Evolutionary conservation across 129 eudicot species (phyloP), one percentile per base, ranked within the genome.

Genomic region (Sambucus nigra): DNA sequence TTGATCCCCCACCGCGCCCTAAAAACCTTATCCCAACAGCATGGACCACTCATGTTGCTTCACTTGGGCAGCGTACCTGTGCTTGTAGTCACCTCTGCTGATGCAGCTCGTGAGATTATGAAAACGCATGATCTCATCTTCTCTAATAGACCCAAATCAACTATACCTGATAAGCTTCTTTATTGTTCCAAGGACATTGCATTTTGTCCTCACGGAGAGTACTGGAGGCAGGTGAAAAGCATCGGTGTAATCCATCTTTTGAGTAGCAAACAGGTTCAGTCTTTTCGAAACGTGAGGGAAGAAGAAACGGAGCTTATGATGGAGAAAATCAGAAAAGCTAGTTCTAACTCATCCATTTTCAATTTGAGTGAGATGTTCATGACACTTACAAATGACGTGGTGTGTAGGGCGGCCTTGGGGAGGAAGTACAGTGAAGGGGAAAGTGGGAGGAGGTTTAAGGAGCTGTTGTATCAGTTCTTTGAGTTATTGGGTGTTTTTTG

Each of bases 211-310:
- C 81, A 81, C 22, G 86, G 95, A 4, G 83, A 84, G 17, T 73
- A 77, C 21, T 84, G 97, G 95, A 66, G 97, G 51, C 87, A 76
- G 19, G 31, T 61, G 48, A 84, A 63, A 48, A 84, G 95, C 54
- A 54, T 81, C 1, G 73, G 75, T 50, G 79, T 84, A 16, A 63
- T 78, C 16, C 82, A 78, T 32, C 66, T 88, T 24, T 53, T 88
- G 20, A 75, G 86, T 17, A 75, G 67, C 54, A 81, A 68, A 64
- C 73, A 69, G 69, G 89, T 81, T 15, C 74, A 72, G 50, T 69
- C 80, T 17, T 57, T 48, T 47, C 60, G 70, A 0, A 28, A 20
- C 3, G 60, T 78, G 32, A 71, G 88, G 39, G 78, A 58, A 28
- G 66, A 78, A 58, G 97, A 88, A 58, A 67, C 68, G 0, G 57